A percentile compares a stretch with the other conserved stretches of the same genome.
Evolutionary conservation across 148 eudicot species (phyloP).

Genomic region (Nepenthes gracilis): DNA sequence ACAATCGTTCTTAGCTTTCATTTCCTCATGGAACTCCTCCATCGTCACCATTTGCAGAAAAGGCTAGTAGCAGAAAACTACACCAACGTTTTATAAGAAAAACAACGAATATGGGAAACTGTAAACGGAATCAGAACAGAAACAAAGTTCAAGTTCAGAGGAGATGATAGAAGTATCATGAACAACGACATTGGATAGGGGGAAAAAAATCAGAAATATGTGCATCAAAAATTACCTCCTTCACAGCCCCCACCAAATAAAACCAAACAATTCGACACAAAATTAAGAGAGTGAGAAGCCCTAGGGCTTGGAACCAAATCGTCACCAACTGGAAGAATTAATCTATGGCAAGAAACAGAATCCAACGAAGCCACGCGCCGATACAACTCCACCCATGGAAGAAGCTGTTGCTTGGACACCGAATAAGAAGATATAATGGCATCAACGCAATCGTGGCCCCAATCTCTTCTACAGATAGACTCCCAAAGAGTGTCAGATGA

Average conservation of each 20-base stretch:
- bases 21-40: too few species aligned
- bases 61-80: too few species aligned
- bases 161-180: not conserved
- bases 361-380: constrained; percentile 23
- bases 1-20: too few species aligned
- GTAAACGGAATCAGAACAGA: too few species aligned
- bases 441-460: constrained; percentile 56
- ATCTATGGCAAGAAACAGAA: constrained; percentile 44
- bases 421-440: constrained; percentile 27
- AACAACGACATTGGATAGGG: not conserved
- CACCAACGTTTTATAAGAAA: too few species aligned
- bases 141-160: too few species aligned
- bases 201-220: not conserved
- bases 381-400: constrained; percentile 68
- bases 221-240: constrained; percentile 1
- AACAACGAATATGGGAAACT: too few species aligned
- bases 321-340: constrained; percentile 26
- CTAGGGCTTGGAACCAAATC: constrained; percentile 51
- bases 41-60: too few species aligned
- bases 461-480: constrained; percentile 67
- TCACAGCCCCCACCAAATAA: not conserved
- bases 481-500: constrained; percentile 74
- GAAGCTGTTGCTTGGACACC: constrained; percentile 1
- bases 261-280: constrained; percentile 32
- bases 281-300: constrained; percentile 88